A percentile compares a stretch with the other conserved stretches of the same genome.
These are phyloP conservation scores for Carex parvula DNA, from an alignment of 176 grass and related monocot genomes.

Conservation along the genomic window DNA sequence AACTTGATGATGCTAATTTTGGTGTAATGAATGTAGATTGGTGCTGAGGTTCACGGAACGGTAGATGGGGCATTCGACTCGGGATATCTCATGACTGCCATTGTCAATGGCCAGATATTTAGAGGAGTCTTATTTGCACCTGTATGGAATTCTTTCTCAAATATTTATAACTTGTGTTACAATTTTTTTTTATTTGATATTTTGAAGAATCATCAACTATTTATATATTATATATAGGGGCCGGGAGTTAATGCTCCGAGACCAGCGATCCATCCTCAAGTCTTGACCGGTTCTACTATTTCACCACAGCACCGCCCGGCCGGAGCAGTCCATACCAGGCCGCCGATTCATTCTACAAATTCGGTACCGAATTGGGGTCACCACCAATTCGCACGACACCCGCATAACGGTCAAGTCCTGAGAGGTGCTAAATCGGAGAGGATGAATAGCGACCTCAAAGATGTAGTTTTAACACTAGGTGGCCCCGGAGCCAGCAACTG, in stretches of 20 bases:
- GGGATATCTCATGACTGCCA: constrained; percentile 79
- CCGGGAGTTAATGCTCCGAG: constrained; percentile 55
- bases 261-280: constrained; percentile 45
- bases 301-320: constrained; percentile 39
- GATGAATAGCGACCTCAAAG: constrained; percentile 58
- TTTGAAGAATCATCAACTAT: background rate
- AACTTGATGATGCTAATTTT: background rate
- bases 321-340: constrained; percentile 48
- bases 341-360: constrained; percentile 41
- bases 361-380: constrained; percentile 46
- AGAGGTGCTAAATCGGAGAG: constrained; percentile 57
- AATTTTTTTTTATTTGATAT: background rate
- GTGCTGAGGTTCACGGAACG: constrained; percentile 65
- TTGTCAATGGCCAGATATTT: constrained; percentile 85
- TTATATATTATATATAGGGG: constrained; percentile 37
- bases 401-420: constrained; percentile 32
- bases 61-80: constrained; percentile 94
- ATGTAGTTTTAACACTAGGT: constrained; percentile 87
- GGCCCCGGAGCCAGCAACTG: constrained; percentile 63
- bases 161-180: background rate
- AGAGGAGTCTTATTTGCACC: constrained; percentile 89
- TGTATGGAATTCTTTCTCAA: constrained; percentile 40
- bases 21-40: constrained; percentile 48
- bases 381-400: constrained; percentile 38
- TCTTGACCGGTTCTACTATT: constrained; percentile 44